Evolutionary conservation across 345 rosid genomes (phyloP), one percentile per base, ranked within the genome.

Genomic region (Arabis alpina): DNA sequence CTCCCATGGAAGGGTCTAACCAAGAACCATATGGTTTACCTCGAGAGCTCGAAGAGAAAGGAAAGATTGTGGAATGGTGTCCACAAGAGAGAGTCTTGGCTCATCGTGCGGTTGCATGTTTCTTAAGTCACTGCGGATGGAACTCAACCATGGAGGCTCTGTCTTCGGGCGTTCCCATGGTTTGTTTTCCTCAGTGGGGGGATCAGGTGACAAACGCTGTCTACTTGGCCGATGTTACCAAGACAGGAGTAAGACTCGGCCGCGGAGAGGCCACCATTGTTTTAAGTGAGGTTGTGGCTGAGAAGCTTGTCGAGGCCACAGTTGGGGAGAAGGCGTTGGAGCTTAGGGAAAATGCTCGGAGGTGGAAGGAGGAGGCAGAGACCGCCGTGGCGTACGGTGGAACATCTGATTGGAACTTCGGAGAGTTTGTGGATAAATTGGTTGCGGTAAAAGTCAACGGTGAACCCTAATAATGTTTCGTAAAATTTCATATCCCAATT

Each of bases 131-230:
- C 2, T 65, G 77, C 8, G 72, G 77, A 3, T 73, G 77, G 77
- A 65, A 65, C 37, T 73, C 92, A 4, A 70, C 89, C 0, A 77
- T 88, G 82, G 92, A 90, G 67, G 77, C 94, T 5, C 49, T 91
- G 10, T 45, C 90, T 1, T 82, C 81, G 0, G 96, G 92, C 2
- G 55, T 84, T 75, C 96, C 96, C 0, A 69, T 88, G 12, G 52
- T 89, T 23, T 84, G 88, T 8, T 88, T 84, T 47, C 94, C 96
- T 1, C 87, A 80, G 54, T 89, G 92, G 94, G 92, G 90, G 0
- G 98, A 92, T 80, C 96, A 89, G 68, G 96, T 86, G 23, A 86
- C 94, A 0, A 53, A 92, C 16, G 91, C 98, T 0, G 78, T 80
- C 45, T 92, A 82, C 75, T 68, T 89, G 69, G 83, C 76, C 1